Evolutionary conservation across 331 rosid species (phyloP).

Genomic region (Erythrophleum ivorense): DNA sequence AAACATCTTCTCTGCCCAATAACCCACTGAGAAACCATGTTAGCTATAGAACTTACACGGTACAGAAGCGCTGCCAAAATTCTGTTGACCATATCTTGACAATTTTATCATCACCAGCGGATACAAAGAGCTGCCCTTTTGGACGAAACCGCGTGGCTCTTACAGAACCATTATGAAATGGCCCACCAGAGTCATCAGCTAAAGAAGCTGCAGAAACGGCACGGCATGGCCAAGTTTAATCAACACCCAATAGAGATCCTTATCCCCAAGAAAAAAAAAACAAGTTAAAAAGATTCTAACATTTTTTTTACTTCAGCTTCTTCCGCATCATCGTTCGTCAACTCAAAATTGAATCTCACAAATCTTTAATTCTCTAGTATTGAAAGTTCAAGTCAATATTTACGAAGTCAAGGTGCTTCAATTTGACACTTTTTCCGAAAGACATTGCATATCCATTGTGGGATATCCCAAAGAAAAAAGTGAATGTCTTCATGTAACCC

Average conservation of each 20-base stretch:
- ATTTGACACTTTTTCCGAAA: not conserved
- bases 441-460: not conserved
- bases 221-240: conserved; percentile 45
- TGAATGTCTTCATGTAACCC: not conserved
- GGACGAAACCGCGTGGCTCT: conserved; percentile 81
- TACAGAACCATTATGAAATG: conserved; percentile 69
- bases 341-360: not conserved
- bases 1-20: not conserved
- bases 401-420: not conserved
- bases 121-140: conserved; percentile 70
- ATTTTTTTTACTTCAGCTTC: not conserved
- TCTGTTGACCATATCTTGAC: conserved; percentile 87
- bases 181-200: conserved; percentile 52
- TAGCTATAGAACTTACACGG: conserved; percentile 54
- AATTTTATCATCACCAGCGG: conserved; percentile 93
- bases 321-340: not conserved
- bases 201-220: conserved; percentile 58
- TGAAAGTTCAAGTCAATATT: not conserved
- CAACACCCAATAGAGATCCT: not conserved
- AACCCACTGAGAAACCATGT: not conserved
- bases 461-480: not conserved
- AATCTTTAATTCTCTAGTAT: not conserved
- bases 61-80: conserved; percentile 76
- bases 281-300: not conserved
- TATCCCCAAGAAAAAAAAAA: not conserved